phyloP scores from a whole-genome alignment of 129 eudicot species.

The Saposhnikovia divaricata region DNA sequence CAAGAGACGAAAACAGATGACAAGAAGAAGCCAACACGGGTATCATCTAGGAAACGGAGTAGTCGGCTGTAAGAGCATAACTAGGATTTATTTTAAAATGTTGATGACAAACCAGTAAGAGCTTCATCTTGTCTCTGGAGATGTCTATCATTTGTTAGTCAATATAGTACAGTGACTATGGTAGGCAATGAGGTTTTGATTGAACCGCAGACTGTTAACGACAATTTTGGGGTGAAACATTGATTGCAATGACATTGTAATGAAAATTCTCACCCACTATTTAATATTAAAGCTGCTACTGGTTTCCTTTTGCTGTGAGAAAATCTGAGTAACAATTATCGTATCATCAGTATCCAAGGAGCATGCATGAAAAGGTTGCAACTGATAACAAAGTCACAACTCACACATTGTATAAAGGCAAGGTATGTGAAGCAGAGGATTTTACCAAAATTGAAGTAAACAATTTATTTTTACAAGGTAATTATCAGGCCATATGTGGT shows the following conservation, averaged over 20 bases:
- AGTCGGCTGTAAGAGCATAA: background rate
- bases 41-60: background rate
- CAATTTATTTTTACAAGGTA: too few species aligned
- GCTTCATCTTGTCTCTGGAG: background rate
- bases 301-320: background rate
- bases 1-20: background rate
- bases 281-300: background rate
- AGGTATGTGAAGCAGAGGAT: too few species aligned
- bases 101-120: background rate
- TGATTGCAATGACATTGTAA: background rate
- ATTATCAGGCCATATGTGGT: too few species aligned
- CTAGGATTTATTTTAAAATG: background rate
- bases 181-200: background rate
- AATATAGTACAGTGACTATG: background rate
- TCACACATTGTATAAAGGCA: too few species aligned
- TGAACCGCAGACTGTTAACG: background rate
- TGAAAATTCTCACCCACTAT: background rate
- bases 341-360: background rate
- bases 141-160: background rate
- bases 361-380: too few species aligned
- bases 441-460: too few species aligned
- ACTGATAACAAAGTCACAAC: too few species aligned
- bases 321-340: background rate
- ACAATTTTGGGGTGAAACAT: background rate
- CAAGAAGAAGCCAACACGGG: slow-evolving; percentile 1